Evolutionary conservation across 768 basidiomycete genomes (phyloP), one percentile per base, ranked within the genome.

Genomic region (Boletales sp.): DNA sequence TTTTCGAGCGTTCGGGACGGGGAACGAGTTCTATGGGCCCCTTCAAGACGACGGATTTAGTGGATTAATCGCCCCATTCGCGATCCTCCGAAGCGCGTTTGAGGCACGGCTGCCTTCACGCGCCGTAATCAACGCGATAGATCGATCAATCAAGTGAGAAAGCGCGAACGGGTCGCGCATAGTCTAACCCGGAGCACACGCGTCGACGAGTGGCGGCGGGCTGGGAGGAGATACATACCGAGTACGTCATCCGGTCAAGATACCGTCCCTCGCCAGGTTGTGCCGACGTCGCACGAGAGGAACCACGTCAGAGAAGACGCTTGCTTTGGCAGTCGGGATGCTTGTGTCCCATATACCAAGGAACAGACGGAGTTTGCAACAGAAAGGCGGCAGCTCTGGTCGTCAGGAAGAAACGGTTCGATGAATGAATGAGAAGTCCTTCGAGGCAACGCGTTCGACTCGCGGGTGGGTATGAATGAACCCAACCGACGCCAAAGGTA

Each of bases 211-310:
- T n/a, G 40, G 53, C 34, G 43, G 34, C 34, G n/a, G 29, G 37
- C 15, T 37, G 37, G 13, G 21, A 49, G 52, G 53, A 52, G 31
- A 59, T 55, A 32, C 11, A 1, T 5, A 24, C 46, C 24, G 38
- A 41, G 41, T 59, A 62, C 59, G 60, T 60, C 12, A 59, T 50
- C 43, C 47, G 44, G 52, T 27, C 18, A 34, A 32, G 60, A 60
- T 58, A 52, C 47, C 21, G 31, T 17, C 13, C 5, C 6, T 27
- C 24, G 24, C 24, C 5, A 27, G 24, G 4, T 35, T 32, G 15
- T 17, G n/a, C 40, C 41, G 11, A 30, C 37, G 39, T 45, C 45
- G 47, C 43, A 40, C 41, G 48, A 41, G 58, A 47, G 39, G 40
- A 31, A 36, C 30, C 30, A 18, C 36, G 38, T 43, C 19, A 27